Evolutionary conservation across 192 early-diverging fungal genomes (phyloP).

Genomic region (Entomortierella chlamydospora): DNA sequence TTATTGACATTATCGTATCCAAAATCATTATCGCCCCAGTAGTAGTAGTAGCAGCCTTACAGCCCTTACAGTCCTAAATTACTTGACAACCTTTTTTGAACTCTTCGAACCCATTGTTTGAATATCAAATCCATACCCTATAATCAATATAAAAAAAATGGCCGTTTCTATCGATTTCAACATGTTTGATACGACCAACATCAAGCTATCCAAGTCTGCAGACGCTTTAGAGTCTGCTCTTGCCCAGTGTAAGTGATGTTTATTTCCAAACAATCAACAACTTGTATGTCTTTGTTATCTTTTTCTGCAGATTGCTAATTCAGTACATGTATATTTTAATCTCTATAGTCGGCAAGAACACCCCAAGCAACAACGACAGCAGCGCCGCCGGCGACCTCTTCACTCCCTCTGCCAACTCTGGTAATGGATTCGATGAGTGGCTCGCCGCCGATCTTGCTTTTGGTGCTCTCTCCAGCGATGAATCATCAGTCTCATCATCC

Average conservation of each 20-base stretch:
- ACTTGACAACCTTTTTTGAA: background rate
- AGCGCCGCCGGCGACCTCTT: slow-evolving; percentile 14
- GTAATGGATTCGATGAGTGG: slow-evolving; percentile 51
- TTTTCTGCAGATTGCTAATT: background rate
- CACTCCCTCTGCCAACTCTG: slow-evolving; percentile 16
- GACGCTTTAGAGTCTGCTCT: slow-evolving; percentile 52
- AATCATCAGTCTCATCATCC: slow-evolving; percentile 31
- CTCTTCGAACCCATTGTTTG: slow-evolving; percentile 3
- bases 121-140: slow-evolving; percentile 1
- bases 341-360: slow-evolving; percentile 38
- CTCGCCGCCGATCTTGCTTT: slow-evolving; percentile 39
- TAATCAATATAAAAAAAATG: slow-evolving; percentile 21
- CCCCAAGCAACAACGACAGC: background rate
- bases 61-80: slow-evolving; percentile 54
- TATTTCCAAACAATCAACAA: background rate
- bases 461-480: slow-evolving; percentile 35
- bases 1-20: slow-evolving; percentile 34
- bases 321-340: background rate
- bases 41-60: slow-evolving; percentile 46
- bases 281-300: background rate
- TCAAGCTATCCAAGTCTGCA: slow-evolving; percentile 45
- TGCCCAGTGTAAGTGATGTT: slow-evolving; percentile 39
- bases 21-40: slow-evolving; percentile 21
- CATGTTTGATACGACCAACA: slow-evolving; percentile 49
- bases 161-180: slow-evolving; percentile 48